These are phyloP conservation scores for Candida lessepsii DNA, from an alignment of 805 yeast species.

Conservation along the genomic window DNA sequence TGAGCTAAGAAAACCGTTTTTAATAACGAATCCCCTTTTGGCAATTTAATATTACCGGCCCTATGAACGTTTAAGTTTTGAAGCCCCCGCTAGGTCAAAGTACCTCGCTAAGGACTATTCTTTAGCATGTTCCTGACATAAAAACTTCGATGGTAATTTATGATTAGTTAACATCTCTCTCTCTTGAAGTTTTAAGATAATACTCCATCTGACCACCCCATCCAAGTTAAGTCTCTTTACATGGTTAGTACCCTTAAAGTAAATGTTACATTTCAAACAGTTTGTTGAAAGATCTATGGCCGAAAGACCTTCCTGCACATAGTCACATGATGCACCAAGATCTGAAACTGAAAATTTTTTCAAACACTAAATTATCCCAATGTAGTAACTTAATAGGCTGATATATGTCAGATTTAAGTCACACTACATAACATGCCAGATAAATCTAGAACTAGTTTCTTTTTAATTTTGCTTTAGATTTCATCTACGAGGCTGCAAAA, in stretches of 20 bases:
- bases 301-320: neutral
- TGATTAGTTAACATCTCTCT: no score
- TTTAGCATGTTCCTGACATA: neutral
- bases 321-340: neutral
- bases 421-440: neutral
- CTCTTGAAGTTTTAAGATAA: no score
- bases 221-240: no score
- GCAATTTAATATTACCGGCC: constrained; percentile 5
- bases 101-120: neutral
- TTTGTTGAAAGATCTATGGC: no score
- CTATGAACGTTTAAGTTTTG: neutral
- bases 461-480: neutral
- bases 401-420: neutral
- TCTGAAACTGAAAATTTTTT: constrained; percentile 6
- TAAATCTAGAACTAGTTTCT: constrained; percentile 3
- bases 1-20: constrained; percentile 9
- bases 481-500: neutral
- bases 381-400: neutral
- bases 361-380: neutral
- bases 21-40: neutral
- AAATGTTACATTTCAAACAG: no score
- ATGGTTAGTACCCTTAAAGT: no score
- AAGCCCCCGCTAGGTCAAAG: neutral
- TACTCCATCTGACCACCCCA: no score
- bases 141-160: no score